phyloP scores from a whole-genome alignment of 2,329 filamentous ascomycete genomes.

The Fusarium transvaalense region DNA sequence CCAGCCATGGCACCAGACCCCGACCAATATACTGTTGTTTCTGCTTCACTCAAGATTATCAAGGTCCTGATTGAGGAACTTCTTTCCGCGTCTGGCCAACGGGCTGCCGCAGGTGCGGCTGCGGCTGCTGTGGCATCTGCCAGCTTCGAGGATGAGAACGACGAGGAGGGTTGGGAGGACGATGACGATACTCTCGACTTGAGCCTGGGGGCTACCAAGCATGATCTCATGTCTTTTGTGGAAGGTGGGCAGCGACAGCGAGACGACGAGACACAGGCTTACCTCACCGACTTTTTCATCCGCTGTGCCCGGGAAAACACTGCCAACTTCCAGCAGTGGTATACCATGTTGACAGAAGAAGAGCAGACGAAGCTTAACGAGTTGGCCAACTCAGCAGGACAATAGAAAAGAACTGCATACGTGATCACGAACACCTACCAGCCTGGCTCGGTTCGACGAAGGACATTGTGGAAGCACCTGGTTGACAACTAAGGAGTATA shows the following conservation, averaged over 20 bases:
- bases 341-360: slow-evolving; percentile 65
- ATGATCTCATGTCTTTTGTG: slow-evolving; percentile 83
- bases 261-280: slow-evolving; percentile 92
- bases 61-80: slow-evolving; percentile 97
- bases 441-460: slow-evolving; percentile 22
- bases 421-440: background rate
- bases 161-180: slow-evolving; percentile 91
- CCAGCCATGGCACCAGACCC: slow-evolving; percentile 69
- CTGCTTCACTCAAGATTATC: slow-evolving; percentile 92
- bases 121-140: slow-evolving; percentile 72
- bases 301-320: slow-evolving; percentile 67
- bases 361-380: slow-evolving; percentile 69
- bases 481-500: background rate
- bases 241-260: slow-evolving; percentile 73
- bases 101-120: slow-evolving; percentile 70
- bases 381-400: slow-evolving; percentile 57
- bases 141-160: slow-evolving; percentile 72
- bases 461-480: slow-evolving; percentile 13
- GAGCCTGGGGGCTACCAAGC: slow-evolving; percentile 74
- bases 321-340: slow-evolving; percentile 69
- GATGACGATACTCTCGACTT: slow-evolving; percentile 82
- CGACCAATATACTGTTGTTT: slow-evolving; percentile 88
- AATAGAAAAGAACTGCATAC: slow-evolving; percentile 42
- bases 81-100: slow-evolving; percentile 79
- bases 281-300: slow-evolving; percentile 85